These are phyloP conservation scores for Paraconiothyrium brasiliense DNA, from an alignment of 2,329 filamentous ascomycete species.

Conservation along the genomic window DNA sequence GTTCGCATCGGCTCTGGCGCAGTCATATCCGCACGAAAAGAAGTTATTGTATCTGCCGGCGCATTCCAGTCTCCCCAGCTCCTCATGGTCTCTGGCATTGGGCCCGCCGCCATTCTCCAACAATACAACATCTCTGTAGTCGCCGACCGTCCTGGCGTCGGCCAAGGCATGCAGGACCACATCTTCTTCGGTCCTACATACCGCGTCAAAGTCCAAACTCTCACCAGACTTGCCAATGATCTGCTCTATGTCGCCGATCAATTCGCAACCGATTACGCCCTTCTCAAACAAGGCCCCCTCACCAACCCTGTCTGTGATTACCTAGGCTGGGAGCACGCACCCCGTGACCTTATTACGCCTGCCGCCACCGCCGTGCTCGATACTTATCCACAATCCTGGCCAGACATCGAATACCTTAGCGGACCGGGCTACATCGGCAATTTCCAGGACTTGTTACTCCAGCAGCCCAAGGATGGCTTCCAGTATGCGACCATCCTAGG, in stretches of 20 bases:
- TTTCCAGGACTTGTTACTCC: too few relatives aligned
- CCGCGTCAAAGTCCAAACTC: neutral
- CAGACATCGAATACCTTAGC: too few relatives aligned
- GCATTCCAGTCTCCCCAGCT: constrained; percentile 45
- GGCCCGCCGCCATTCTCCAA: constrained; percentile 35
- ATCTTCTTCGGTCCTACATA: neutral
- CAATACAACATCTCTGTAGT: constrained; percentile 33
- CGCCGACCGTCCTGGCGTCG: constrained; percentile 32
- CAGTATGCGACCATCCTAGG: too few relatives aligned
- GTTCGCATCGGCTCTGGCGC: neutral
- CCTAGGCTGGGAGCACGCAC: too few relatives aligned
- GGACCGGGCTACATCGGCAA: too few relatives aligned
- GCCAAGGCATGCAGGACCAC: constrained; percentile 28
- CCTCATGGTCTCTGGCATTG: constrained; percentile 52
- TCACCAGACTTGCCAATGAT: too few relatives aligned
- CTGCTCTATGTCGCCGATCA: too few relatives aligned
- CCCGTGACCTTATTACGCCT: too few relatives aligned
- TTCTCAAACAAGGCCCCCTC: constrained; percentile 24
- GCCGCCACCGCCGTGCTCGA: too few relatives aligned
- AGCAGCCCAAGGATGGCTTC: too few relatives aligned
- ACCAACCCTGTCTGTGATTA: too few relatives aligned
- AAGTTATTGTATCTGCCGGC: constrained; percentile 45
- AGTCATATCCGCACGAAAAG: constrained; percentile 28
- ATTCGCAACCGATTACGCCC: constrained; percentile 12
- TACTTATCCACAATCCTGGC: too few relatives aligned